These are phyloP conservation scores for Cymbidium sinense DNA, from an alignment of 106 monocot species.

Conservation along the genomic window DNA sequence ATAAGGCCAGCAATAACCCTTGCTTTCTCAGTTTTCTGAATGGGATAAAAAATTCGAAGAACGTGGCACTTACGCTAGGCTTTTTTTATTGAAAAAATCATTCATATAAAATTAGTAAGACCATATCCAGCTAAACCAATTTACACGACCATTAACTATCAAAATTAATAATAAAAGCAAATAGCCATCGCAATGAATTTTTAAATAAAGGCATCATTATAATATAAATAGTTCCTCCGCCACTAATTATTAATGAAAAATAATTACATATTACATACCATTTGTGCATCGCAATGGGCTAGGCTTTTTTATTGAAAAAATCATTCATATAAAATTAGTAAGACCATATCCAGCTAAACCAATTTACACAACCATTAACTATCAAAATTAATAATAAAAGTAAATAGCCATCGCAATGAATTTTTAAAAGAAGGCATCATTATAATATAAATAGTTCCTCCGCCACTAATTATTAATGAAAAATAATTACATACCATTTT, in stretches of 20 bases:
- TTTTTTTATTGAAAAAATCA: not conserved
- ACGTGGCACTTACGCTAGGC: not conserved
- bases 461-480: not conserved
- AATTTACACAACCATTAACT: not conserved
- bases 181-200: not conserved
- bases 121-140: not conserved
- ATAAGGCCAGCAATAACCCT: not conserved
- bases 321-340: not conserved
- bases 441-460: not conserved
- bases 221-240: not conserved
- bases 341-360: not conserved
- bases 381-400: not conserved
- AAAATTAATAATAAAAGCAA: not conserved
- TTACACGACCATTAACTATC: not conserved
- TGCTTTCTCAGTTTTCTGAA: not conserved
- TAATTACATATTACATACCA: slow-evolving; percentile 38
- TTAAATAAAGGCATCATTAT: not conserved
- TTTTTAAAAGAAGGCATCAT: not conserved
- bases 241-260: not conserved
- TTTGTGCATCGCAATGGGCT: too few species aligned
- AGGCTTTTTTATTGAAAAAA: not conserved
- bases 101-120: not conserved
- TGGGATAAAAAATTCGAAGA: not conserved
- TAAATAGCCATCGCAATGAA: not conserved
- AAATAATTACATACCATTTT: slow-evolving; percentile 44